Base-by-base conservation (phyloP, 441 rosid species). In the Erodium chrysanthum region DNA sequence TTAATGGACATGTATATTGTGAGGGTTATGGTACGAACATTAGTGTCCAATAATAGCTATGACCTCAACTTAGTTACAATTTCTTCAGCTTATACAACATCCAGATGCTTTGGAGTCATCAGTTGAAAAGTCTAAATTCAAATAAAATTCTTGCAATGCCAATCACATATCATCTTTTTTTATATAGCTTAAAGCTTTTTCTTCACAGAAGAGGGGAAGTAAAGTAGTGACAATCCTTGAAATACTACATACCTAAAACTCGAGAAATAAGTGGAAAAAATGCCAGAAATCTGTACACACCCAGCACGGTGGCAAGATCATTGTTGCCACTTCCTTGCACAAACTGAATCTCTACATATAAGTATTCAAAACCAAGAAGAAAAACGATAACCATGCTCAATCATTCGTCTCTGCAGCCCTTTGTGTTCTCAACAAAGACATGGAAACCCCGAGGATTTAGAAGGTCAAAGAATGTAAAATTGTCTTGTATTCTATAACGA, bases 391-490 rank as follows among this genome's bases (percentile, higher is more conserved):
- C 56, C 14, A n/a, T 52, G 59, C 59, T 52, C 59, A 17, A 52
- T 7, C 20, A 6, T 50, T 50, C 58, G 68, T 22, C 60, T 31
- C 35, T 5, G 4, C 35, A 31, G 29, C 29, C 29, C 29, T 27
- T 27, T 27, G 29, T 27, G n/a, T n/a, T 27, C 29, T 27, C 29
- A 3, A 27, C 29, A 27, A 27, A 27, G n/a, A n/a, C n/a, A n/a
- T n/a, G 35, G 35, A 0, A 31, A 6, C 5, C 35, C 58, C 14
- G 44, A 70, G 69, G 10, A 37, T 66, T 72, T n/a, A 27, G 65
- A 60, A 59, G 58, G 73, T 60, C 0, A 71, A 79, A 73, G 71
- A 76, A 66, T 67, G 66, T 71, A 40, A 40, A 40, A 40, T 9
- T 31, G 35, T 31, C 35, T 31, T 31, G 35, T 1, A 31, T 4